These are phyloP conservation scores for Elongisporangium anandrum DNA, from an alignment of 352 stramenopile genomes.

Conservation along the genomic window DNA sequence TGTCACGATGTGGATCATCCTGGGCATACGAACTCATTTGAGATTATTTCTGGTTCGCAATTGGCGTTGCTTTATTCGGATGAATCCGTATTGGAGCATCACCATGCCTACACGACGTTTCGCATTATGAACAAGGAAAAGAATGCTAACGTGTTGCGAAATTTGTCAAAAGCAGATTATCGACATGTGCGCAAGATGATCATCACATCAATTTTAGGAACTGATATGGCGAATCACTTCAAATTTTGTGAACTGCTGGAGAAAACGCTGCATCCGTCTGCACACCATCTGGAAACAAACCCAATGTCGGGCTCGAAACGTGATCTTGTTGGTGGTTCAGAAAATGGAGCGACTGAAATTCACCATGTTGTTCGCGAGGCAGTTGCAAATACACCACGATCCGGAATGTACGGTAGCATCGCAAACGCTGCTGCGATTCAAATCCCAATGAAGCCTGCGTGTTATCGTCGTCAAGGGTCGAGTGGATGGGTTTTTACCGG, in stretches of 20 bases:
- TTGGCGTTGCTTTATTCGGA: slow-evolving; percentile 88
- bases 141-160: slow-evolving; percentile 80
- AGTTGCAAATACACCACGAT: slow-evolving; percentile 35
- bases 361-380: slow-evolving; percentile 54
- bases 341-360: slow-evolving; percentile 15
- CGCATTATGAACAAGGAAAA: slow-evolving; percentile 82
- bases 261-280: slow-evolving; percentile 54
- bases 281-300: slow-evolving; percentile 43
- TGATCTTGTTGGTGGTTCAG: slow-evolving; percentile 19
- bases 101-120: slow-evolving; percentile 87
- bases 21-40: slow-evolving; percentile 88
- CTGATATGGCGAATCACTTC: slow-evolving; percentile 90
- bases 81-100: slow-evolving; percentile 86
- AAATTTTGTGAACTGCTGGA: slow-evolving; percentile 80
- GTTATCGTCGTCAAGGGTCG: not conserved
- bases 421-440: slow-evolving; percentile 1
- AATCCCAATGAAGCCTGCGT: not conserved
- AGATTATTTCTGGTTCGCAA: slow-evolving; percentile 72
- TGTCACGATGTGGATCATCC: slow-evolving; percentile 91
- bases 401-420: slow-evolving; percentile 1
- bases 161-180: slow-evolving; percentile 64
- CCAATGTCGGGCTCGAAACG: slow-evolving; percentile 36
- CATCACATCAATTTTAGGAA: slow-evolving; percentile 83
- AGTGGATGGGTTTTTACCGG: slow-evolving; percentile 56
- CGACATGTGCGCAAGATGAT: slow-evolving; percentile 86